phyloP scores from a whole-genome alignment of 345 rosid species.

The Garcia nutans region DNA sequence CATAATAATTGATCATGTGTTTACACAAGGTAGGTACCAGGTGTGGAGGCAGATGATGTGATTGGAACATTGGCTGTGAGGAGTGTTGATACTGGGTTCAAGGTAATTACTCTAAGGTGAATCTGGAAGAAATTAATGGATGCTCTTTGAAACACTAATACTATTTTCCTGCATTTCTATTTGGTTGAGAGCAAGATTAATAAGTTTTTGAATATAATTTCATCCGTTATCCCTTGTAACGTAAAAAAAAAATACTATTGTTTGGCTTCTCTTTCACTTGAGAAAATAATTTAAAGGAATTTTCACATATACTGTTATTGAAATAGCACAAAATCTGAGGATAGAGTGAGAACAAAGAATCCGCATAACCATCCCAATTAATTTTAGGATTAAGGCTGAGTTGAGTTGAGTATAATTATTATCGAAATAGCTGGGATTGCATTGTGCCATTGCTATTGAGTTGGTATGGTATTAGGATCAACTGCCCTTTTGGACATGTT shows the following conservation, averaged over 20 bases:
- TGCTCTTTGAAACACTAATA: neutral
- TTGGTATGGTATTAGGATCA: neutral
- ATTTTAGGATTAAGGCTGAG: too few species aligned
- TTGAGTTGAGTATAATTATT: neutral
- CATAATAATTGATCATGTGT: slow-evolving; percentile 30
- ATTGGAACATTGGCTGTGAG: slow-evolving; percentile 88
- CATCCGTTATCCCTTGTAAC: neutral
- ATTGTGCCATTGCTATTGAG: neutral
- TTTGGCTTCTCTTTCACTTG: neutral
- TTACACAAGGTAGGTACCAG: slow-evolving; percentile 67
- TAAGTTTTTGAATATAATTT: slow-evolving; percentile 1
- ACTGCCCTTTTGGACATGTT: neutral
- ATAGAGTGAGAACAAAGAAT: too few species aligned
- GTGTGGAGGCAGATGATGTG: slow-evolving; percentile 99
- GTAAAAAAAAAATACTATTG: neutral
- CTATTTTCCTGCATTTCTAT: neutral
- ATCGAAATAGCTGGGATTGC: neutral
- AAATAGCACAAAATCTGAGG: too few species aligned
- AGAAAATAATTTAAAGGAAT: neutral
- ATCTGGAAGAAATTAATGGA: neutral
- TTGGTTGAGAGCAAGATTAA: slow-evolving; percentile 3
- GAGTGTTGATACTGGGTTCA: slow-evolving; percentile 78
- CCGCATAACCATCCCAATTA: too few species aligned
- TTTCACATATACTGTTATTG: too few species aligned
- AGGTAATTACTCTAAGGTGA: slow-evolving; percentile 43